Base-by-base conservation (phyloP, 2,329 filamentous ascomycete species). In the Colletotrichum orchidophilum region DNA sequence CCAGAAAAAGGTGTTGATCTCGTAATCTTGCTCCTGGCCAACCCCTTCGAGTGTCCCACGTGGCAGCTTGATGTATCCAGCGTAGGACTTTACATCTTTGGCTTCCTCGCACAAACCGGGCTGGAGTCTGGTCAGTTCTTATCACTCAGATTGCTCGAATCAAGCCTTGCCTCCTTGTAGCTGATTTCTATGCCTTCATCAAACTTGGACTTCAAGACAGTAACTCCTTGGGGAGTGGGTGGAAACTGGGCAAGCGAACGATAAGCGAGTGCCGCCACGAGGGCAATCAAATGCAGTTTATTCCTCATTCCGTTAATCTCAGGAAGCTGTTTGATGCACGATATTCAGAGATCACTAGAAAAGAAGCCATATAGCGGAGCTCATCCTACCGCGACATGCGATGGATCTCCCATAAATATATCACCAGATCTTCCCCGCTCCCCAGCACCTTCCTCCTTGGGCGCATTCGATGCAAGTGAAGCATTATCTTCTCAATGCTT, bases 11-110 rank as follows among this genome's bases (percentile, higher is more conserved):
- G 87, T 89, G 63, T 78, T 85, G 64, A 84, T 83, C 15, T 81
- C 76, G 63, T 84, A 85, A 24, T 73, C 67, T n/a, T 78, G 76
- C 21, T 80, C 86, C 87, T 88, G 70, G 18, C 73, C 72, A 21
- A 68, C 70, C n/a, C 73, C 75, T 29, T 72, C 66, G 1, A 76
- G 72, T 9, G 75, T 71, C 1, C 75, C 71, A 0, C 87, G 74
- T 0, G 87, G 86, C 21, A 91, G 78, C 64, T 83, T 83, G 53
- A 92, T 86, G 82, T 90, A 91, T 74, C 90, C 90, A 11, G 87
- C 83, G 77, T 88, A 91, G 82, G 78, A 89, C 89, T 78, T 91
- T 87, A 80, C 88, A 83, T 79, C 91, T 85, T 26, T 83, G 80
- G 63, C 83, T 66, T 77, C 90, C 88, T 64, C 85, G 82, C 60